Base-by-base conservation (phyloP, 2,329 filamentous ascomycete species). In the Epichloe bromicola region DNA sequence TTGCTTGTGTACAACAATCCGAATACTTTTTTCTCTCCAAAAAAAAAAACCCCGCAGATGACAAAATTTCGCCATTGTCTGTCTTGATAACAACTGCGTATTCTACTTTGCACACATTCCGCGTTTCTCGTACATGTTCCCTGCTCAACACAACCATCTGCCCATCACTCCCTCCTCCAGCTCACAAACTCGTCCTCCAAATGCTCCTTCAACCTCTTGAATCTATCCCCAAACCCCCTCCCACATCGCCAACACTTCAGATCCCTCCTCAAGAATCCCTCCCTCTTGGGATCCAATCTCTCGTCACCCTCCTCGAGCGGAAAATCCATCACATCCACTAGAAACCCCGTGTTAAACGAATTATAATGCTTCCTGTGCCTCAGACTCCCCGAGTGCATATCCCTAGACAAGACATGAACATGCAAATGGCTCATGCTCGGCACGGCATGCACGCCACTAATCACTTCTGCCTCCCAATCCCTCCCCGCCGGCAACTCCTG, bases 391-490 rank as follows among this genome's bases (percentile, higher is more conserved):
- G 84, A 88, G 59, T 80, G 75, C 74, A 87, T 84, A 64, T 98
- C 93, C 17, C 80, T 73, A 39, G 86, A 88, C 52, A 97, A 69
- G 33, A 97, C 80, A 66, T 98, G 93, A 4, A 97, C 74, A 67
- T 98, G 93, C 50, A 97, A 64, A 65, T 97, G 88, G 56, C 79
- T 83, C 93, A 98, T 97, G 51, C 85, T 90, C 3, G 93, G 93
- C 58, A 84, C 80, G 3, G 88, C 85, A 68, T 98, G 93, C 7
- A 95, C 78, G 14, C 93, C 93, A 19, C 82, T 77, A 47, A 79
- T 77, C 46, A 97, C 75, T 26, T 93, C 88, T 12, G 71, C 70
- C 40, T 72, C 68, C 87, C 89, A 97, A 67, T 96, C 82, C 23
- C 91, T 89, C 90, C 0, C 62, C 23, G 6, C 55, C 0, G 89